A percentile compares a stretch with the other conserved stretches of the same genome.
Conservation (phyloP, 192 early-diverging fungal species). For the Chytriomyces sp. region DNA sequence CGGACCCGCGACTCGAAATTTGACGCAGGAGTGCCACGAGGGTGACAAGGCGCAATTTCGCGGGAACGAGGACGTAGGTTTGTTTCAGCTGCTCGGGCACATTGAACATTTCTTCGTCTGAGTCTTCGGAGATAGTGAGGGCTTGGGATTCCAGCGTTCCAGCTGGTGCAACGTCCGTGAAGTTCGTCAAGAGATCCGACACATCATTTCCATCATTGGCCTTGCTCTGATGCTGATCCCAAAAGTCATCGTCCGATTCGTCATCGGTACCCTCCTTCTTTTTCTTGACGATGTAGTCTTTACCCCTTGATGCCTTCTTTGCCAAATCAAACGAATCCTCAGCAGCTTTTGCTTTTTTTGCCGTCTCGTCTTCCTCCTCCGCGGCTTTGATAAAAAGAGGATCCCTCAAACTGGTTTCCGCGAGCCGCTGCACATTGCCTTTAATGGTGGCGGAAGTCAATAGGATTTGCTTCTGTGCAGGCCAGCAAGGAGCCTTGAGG, state of each 20-base stretch:
- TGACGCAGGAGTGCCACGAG: slow-evolving; percentile 74
- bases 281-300: slow-evolving; percentile 29
- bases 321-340: slow-evolving; percentile 31
- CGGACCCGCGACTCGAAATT: slow-evolving; percentile 36
- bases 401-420: slow-evolving; percentile 72
- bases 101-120: slow-evolving; percentile 48
- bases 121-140: not conserved
- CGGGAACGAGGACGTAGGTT: slow-evolving; percentile 79
- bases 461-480: slow-evolving; percentile 47
- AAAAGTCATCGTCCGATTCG: slow-evolving; percentile 29
- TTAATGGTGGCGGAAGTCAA: slow-evolving; percentile 91
- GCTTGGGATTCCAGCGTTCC: not conserved
- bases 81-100: slow-evolving; percentile 90
- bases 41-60: slow-evolving; percentile 90
- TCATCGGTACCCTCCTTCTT: slow-evolving; percentile 20
- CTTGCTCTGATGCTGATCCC: slow-evolving; percentile 19
- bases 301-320: slow-evolving; percentile 32
- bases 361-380: slow-evolving; percentile 18
- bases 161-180: not conserved
- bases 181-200: not conserved
- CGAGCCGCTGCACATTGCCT: slow-evolving; percentile 81
- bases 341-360: slow-evolving; percentile 25
- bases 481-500: slow-evolving; percentile 39
- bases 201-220: not conserved
- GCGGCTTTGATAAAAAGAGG: slow-evolving; percentile 80